Percentiles rank a stretch among this genome's conserved stretches.
phyloP scores from a whole-genome alignment of 257 asterid species.

The Nicotiana sylvestris region DNA sequence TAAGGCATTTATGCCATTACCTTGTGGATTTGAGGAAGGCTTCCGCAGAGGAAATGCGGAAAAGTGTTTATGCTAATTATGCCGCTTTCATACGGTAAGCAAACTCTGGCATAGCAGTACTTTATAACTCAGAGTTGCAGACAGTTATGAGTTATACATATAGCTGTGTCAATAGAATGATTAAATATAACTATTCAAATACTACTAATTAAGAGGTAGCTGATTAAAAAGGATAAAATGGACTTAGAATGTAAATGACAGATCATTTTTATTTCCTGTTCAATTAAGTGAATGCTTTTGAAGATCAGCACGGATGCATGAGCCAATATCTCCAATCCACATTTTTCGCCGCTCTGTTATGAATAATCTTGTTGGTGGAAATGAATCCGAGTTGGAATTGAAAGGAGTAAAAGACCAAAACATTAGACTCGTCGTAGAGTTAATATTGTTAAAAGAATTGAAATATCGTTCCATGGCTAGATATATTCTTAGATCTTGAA shows the following conservation, averaged over 20 bases:
- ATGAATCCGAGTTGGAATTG: background rate
- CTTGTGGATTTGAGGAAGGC: constrained; percentile 77
- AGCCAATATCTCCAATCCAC: background rate
- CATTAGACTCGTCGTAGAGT: background rate
- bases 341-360: background rate
- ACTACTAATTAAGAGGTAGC: background rate
- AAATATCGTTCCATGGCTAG: background rate
- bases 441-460: background rate
- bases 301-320: background rate
- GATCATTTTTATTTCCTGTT: background rate
- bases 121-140: background rate
- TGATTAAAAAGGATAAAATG: background rate
- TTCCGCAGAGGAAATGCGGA: constrained; percentile 96
- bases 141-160: background rate
- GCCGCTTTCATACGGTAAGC: constrained; percentile 75
- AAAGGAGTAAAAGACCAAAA: background rate
- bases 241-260: background rate
- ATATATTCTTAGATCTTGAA: background rate
- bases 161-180: background rate
- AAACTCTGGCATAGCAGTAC: background rate
- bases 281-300: background rate
- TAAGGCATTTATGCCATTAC: constrained; percentile 68
- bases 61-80: constrained; percentile 86
- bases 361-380: background rate
- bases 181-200: background rate